A percentile compares a stretch with the other conserved stretches of the same genome.
Conservation (phyloP, 805 yeast species). For the Starmerella asiatica region DNA sequence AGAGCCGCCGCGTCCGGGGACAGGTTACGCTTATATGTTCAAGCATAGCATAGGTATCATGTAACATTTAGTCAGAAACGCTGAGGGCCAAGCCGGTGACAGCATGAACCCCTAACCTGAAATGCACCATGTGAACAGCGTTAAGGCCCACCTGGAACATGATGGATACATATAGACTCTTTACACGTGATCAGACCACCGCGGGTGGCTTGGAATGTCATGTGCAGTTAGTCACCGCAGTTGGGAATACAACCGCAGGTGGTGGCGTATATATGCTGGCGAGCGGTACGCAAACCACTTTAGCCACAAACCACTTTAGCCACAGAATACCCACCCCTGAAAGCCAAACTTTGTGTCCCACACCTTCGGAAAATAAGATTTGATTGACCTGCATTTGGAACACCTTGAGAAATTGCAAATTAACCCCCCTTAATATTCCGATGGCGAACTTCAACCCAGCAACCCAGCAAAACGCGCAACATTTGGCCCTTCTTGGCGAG, state of each 20-base stretch:
- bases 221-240: not conserved
- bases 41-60: too few relatives aligned
- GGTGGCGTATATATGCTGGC: not conserved
- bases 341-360: too few relatives aligned
- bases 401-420: not conserved
- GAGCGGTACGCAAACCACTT: not conserved
- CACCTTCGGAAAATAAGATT: not conserved
- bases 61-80: not conserved
- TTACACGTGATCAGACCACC: not conserved
- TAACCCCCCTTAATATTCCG: not conserved
- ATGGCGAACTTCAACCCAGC: constrained; percentile 1
- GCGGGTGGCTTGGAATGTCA: not conserved
- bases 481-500: not conserved
- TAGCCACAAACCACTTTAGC: too few relatives aligned
- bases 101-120: not conserved
- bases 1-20: too few relatives aligned
- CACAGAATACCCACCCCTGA: too few relatives aligned
- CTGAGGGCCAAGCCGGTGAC: not conserved
- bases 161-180: not conserved
- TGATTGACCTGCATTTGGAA: too few relatives aligned
- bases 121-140: not conserved
- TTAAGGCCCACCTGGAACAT: not conserved
- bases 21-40: too few relatives aligned
- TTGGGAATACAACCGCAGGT: not conserved
- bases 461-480: not conserved